phyloP scores from a whole-genome alignment of 2,329 filamentous ascomycete species.

The Diaporthe sp. region DNA sequence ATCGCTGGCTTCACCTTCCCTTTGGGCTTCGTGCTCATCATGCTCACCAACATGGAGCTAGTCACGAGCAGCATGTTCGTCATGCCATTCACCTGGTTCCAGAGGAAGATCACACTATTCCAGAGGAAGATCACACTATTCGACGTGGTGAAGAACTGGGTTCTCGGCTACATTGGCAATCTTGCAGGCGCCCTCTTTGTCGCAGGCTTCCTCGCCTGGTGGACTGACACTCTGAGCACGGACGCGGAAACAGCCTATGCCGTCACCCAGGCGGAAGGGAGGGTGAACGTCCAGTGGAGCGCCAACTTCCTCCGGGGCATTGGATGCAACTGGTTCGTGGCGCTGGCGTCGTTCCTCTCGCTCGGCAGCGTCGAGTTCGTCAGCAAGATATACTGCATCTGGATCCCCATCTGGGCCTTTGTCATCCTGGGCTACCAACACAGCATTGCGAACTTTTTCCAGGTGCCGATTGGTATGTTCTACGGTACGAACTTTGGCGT shows the following conservation, averaged over 20 bases:
- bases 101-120: background rate
- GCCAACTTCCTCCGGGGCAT: slow-evolving; percentile 66
- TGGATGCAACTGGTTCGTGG: slow-evolving; percentile 71
- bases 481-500: slow-evolving; percentile 58
- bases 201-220: slow-evolving; percentile 3
- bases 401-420: slow-evolving; percentile 69
- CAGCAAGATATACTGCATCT: slow-evolving; percentile 68
- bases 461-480: slow-evolving; percentile 64
- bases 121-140: background rate
- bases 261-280: background rate
- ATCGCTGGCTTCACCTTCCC: slow-evolving; percentile 62
- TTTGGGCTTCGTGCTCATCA: slow-evolving; percentile 62
- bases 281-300: background rate
- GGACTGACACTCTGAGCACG: background rate
- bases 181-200: background rate
- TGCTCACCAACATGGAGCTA: slow-evolving; percentile 62
- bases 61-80: slow-evolving; percentile 61
- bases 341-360: slow-evolving; percentile 63
- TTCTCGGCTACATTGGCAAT: slow-evolving; percentile 8
- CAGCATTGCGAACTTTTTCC: slow-evolving; percentile 70
- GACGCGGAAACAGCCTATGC: slow-evolving; percentile 23
- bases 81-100: background rate
- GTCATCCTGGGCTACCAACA: slow-evolving; percentile 68
- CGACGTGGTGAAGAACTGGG: slow-evolving; percentile 6
- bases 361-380: slow-evolving; percentile 63